Conservation (phyloP, 257 asterid genomes). For the Ballota nigra region DNA sequence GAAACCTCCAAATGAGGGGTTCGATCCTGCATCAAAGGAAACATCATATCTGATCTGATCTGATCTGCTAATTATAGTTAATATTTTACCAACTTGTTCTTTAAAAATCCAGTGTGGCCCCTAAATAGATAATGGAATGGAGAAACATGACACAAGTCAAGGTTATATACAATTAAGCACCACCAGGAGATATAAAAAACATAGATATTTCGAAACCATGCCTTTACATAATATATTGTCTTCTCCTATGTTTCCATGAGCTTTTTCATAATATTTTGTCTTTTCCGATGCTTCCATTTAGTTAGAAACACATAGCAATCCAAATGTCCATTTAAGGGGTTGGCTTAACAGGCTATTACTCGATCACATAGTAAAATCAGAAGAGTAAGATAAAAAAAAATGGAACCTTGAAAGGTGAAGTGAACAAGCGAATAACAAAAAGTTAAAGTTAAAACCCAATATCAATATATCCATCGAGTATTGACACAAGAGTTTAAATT, state of each 20-base stretch:
- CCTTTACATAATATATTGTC: too few relatives aligned
- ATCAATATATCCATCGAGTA: background rate
- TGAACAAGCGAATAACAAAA: background rate
- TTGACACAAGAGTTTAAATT: too few relatives aligned
- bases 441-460: background rate
- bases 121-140: too few relatives aligned
- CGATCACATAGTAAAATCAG: background rate
- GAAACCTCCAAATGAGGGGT: slow-evolving; percentile 45
- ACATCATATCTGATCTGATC: background rate
- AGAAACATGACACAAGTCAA: too few relatives aligned
- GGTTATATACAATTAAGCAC: too few relatives aligned
- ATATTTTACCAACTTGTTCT: too few relatives aligned
- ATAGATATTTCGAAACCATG: too few relatives aligned
- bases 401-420: background rate
- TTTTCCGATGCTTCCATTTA: background rate
- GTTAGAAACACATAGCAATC: background rate
- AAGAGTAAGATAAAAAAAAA: background rate
- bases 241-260: too few relatives aligned
- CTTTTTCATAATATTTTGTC: background rate
- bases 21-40: slow-evolving; percentile 34
- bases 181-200: too few relatives aligned
- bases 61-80: too few relatives aligned
- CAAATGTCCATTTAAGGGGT: too few relatives aligned
- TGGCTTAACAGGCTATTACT: background rate
- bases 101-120: too few relatives aligned